phyloP scores from a whole-genome alignment of 805 yeast species.

The Debaryomyces hansenii region DNA sequence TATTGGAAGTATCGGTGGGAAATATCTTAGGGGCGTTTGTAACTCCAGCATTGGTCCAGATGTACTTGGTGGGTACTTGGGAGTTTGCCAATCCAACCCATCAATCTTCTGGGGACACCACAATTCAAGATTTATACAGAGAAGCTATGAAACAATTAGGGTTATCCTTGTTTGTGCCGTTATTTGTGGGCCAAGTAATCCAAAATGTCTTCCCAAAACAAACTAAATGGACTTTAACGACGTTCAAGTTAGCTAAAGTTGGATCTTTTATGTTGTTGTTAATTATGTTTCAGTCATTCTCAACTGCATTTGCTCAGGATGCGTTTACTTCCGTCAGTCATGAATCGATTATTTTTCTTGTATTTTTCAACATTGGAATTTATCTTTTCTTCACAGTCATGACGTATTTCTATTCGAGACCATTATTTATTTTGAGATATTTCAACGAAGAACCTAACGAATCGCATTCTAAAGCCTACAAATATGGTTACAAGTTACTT shows the following conservation, averaged over 20 bases:
- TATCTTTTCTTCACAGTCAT: constrained; percentile 73
- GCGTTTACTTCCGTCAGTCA: constrained; percentile 74
- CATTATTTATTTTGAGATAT: constrained; percentile 44
- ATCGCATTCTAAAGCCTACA: constrained; percentile 46
- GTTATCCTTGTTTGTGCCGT: constrained; percentile 76
- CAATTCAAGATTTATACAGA: constrained; percentile 59
- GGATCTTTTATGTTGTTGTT: constrained; percentile 78
- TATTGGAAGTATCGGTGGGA: constrained; percentile 85
- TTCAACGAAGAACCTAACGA: constrained; percentile 50
- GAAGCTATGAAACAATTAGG: constrained; percentile 89
- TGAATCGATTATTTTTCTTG: constrained; percentile 69
- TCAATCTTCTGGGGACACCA: constrained; percentile 47
- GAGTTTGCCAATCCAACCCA: constrained; percentile 72
- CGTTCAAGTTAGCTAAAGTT: constrained; percentile 64
- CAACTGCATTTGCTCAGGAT: constrained; percentile 81
- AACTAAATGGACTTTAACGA: constrained; percentile 57
- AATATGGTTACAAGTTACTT: constrained; percentile 41
- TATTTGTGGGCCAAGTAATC: constrained; percentile 83
- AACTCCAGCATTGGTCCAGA: constrained; percentile 80
- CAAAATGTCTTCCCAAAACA: constrained; percentile 70
- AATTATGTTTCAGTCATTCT: constrained; percentile 76
- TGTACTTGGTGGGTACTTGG: constrained; percentile 63
- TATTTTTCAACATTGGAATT: constrained; percentile 80
- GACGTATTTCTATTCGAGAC: constrained; percentile 62
- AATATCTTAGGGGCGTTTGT: constrained; percentile 83